A percentile compares a stretch with the other conserved stretches of the same genome.
These are phyloP conservation scores for Magnusiomyces tetraspermus DNA, from an alignment of 1,139 yeast genomes.

Conservation along the genomic window DNA sequence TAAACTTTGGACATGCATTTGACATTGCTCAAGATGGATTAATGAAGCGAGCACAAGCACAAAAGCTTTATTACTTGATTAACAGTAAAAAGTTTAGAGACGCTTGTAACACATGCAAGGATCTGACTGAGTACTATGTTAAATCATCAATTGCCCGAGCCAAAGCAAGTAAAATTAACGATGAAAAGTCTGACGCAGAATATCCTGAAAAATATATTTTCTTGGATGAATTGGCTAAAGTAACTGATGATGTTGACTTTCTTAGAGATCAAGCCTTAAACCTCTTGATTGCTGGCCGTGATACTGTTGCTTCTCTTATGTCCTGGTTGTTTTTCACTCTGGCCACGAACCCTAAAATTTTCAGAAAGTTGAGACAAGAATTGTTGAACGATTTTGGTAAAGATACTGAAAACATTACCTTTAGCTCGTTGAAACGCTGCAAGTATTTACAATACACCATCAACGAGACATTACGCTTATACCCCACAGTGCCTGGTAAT, in stretches of 20 bases:
- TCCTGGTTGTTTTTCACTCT: slow-evolving; percentile 37
- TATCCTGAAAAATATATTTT: slow-evolving; percentile 34
- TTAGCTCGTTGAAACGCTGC: slow-evolving; percentile 41
- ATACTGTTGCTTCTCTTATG: slow-evolving; percentile 41
- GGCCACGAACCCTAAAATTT: slow-evolving; percentile 35
- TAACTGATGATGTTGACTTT: slow-evolving; percentile 36
- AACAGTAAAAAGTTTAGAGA: slow-evolving; percentile 29
- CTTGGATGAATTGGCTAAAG: slow-evolving; percentile 38
- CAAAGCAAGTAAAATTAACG: slow-evolving; percentile 29
- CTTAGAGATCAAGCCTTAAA: slow-evolving; percentile 39
- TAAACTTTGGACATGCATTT: slow-evolving; percentile 35
- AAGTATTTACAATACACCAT: slow-evolving; percentile 39
- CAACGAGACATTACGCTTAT: slow-evolving; percentile 41
- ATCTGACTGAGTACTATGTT: slow-evolving; percentile 5
- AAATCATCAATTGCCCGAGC: slow-evolving; percentile 3
- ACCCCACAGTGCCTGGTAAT: slow-evolving; percentile 44
- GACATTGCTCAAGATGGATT: slow-evolving; percentile 33
- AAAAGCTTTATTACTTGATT: slow-evolving; percentile 31
- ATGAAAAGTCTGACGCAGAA: slow-evolving; percentile 28
- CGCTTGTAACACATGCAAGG: slow-evolving; percentile 2
- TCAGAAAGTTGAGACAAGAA: slow-evolving; percentile 33
- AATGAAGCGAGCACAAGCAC: slow-evolving; percentile 32
- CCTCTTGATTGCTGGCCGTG: slow-evolving; percentile 40
- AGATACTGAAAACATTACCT: slow-evolving; percentile 25
- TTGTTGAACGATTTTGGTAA: slow-evolving; percentile 33